Conservation (phyloP, 257 asterid species). For the Catharanthus roseus region DNA sequence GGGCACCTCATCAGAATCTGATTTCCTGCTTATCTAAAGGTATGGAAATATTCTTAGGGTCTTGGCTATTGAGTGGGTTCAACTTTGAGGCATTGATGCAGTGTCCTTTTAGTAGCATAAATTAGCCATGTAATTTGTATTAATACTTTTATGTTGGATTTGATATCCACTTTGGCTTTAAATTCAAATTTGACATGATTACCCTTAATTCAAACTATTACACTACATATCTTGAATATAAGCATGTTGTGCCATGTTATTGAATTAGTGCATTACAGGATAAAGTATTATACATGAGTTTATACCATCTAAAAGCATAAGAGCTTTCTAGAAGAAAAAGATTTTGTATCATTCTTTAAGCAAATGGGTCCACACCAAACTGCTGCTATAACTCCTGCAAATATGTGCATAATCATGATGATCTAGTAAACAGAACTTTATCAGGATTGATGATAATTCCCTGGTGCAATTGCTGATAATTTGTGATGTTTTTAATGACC, state of each 20-base stretch:
- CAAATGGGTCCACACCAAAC: background rate
- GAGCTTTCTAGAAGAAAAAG: background rate
- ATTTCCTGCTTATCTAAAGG: conserved; percentile 32
- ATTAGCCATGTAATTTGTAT: background rate
- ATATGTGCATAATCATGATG: no score
- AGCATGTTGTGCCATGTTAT: background rate
- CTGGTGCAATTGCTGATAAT: background rate
- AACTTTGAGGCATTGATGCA: background rate
- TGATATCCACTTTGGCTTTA: background rate
- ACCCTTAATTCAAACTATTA: no score
- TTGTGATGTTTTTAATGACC: background rate
- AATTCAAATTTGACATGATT: background rate
- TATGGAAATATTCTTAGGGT: conserved; percentile 18
- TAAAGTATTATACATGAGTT: background rate
- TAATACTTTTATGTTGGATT: background rate
- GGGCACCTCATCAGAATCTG: conserved; percentile 20
- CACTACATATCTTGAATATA: background rate
- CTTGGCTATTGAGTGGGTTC: background rate
- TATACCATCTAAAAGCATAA: background rate
- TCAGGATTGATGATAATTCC: background rate
- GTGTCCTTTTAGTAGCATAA: background rate
- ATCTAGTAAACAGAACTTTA: background rate
- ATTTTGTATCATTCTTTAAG: background rate
- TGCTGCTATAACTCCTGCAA: background rate
- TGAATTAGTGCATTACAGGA: background rate